Conservation (phyloP, 371 early-diverging fungal genomes). For the Thermomucor indicae-seudaticae region DNA sequence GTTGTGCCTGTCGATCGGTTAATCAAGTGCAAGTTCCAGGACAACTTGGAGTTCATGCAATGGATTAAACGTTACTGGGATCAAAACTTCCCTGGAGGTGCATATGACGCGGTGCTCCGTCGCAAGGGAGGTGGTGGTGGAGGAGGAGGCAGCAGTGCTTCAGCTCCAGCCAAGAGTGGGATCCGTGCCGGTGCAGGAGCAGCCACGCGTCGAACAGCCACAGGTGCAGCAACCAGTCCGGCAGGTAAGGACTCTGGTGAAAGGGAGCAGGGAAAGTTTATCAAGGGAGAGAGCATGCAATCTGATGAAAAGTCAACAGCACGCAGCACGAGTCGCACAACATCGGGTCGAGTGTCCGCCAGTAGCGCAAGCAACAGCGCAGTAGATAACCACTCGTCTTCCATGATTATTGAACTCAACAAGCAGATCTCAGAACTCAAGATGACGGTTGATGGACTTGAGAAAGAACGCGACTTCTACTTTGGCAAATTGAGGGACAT, state of each 20-base stretch:
- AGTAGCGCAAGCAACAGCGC: conserved; percentile 17
- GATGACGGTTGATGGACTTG: conserved; percentile 76
- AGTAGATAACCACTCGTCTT: conserved; percentile 21
- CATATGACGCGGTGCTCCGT: conserved; percentile 80
- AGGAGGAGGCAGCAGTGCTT: too few species aligned
- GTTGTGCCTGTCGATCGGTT: conserved; percentile 82
- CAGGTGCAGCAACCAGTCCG: conserved; percentile 9
- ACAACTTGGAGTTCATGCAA: conserved; percentile 95
- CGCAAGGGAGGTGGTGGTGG: conserved; percentile 54
- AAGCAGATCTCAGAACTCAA: conserved; percentile 74
- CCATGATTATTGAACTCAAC: conserved; percentile 59
- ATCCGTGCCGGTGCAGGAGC: conserved; percentile 25
- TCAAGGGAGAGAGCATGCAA: not conserved
- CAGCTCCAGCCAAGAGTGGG: conserved; percentile 17
- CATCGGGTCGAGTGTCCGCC: conserved; percentile 19
- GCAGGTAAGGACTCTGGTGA: conserved; percentile 5
- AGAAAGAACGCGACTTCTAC: conserved; percentile 95
- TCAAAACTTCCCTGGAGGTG: conserved; percentile 71
- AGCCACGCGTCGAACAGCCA: conserved; percentile 19
- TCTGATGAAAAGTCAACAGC: conserved; percentile 3
- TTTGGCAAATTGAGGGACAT: conserved; percentile 89
- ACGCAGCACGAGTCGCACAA: conserved; percentile 20
- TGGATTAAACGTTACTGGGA: conserved; percentile 93
- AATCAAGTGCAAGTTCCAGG: conserved; percentile 92
- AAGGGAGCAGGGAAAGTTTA: not conserved